Conservation (phyloP, 2,329 filamentous ascomycete species). For the Exutisphaerella laricina region DNA sequence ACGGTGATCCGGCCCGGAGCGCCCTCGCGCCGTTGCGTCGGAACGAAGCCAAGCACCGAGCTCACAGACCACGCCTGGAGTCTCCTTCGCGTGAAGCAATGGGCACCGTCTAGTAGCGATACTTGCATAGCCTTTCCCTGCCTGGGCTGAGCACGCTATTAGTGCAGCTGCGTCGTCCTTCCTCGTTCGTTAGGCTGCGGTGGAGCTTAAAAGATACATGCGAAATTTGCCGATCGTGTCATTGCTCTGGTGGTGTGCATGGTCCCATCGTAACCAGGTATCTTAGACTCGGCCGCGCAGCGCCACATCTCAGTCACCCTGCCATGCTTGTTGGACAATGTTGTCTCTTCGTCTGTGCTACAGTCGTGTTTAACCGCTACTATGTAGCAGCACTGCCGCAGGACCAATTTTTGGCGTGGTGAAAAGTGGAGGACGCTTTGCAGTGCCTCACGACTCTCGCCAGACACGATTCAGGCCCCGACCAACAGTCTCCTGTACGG, state of each 20-base stretch:
- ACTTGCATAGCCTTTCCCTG: conserved; percentile 16
- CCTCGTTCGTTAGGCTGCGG: conserved; percentile 15
- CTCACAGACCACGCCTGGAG: neutral
- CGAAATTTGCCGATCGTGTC: conserved; percentile 18
- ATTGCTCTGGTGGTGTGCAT: conserved; percentile 6
- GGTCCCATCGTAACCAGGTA: conserved; percentile 8
- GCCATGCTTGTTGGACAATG: conserved; percentile 11
- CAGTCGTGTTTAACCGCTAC: conserved; percentile 15
- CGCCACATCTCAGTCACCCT: conserved; percentile 12
- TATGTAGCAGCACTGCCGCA: conserved; percentile 17
- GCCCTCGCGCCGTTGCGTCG: conserved; percentile 7
- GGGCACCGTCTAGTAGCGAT: neutral
- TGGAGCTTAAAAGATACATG: conserved; percentile 21
- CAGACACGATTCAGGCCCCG: conserved; percentile 10
- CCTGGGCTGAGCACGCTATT: conserved; percentile 19
- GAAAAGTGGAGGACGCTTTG: conserved; percentile 7
- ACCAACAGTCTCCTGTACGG: too few species aligned
- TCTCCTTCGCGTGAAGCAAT: neutral
- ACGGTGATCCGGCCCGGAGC: conserved; percentile 7
- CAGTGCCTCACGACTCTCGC: conserved; percentile 15
- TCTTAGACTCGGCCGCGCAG: conserved; percentile 15
- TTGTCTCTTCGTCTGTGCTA: conserved; percentile 13
- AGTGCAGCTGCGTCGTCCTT: conserved; percentile 14
- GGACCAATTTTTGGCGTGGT: conserved; percentile 15
- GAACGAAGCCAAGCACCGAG: conserved; percentile 5